Percentiles rank a stretch among this genome's conserved stretches.
Evolutionary conservation across 441 rosid species (phyloP).

Genomic region (Euphorbia celastroides): DNA sequence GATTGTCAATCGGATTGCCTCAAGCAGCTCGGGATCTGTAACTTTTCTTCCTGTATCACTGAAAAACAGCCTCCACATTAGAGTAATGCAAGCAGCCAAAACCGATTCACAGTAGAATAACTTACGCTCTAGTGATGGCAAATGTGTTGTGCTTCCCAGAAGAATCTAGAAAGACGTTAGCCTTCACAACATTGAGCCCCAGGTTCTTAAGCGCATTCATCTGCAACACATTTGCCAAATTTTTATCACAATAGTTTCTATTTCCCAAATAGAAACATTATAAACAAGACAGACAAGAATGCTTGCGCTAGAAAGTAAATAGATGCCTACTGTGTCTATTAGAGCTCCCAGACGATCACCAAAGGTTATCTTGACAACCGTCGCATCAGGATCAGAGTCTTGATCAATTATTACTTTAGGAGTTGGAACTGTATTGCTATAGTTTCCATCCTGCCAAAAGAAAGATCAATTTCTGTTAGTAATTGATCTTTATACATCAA

Average conservation of each 20-base stretch:
- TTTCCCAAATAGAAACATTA: neutral
- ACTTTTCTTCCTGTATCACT: slow-evolving; percentile 91
- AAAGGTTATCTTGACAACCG: slow-evolving; percentile 78
- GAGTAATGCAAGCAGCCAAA: slow-evolving; percentile 10
- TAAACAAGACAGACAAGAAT: slow-evolving; percentile 3
- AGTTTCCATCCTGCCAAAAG: slow-evolving; percentile 54
- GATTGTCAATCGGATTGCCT: slow-evolving; percentile 91
- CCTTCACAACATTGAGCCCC: slow-evolving; percentile 89
- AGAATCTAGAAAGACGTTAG: slow-evolving; percentile 86
- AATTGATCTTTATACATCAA: too few species aligned
- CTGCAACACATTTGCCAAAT: slow-evolving; percentile 36
- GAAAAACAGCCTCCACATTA: slow-evolving; percentile 26
- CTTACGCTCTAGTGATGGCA: slow-evolving; percentile 80
- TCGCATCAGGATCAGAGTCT: slow-evolving; percentile 92
- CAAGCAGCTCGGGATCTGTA: slow-evolving; percentile 91
- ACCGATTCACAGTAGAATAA: slow-evolving; percentile 11
- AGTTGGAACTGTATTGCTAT: slow-evolving; percentile 56
- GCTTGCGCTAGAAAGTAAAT: neutral
- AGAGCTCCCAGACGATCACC: slow-evolving; percentile 98
- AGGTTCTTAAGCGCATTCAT: slow-evolving; percentile 91
- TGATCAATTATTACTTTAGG: slow-evolving; percentile 92
- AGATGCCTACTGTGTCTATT: slow-evolving; percentile 65
- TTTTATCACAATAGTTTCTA: slow-evolving; percentile 12
- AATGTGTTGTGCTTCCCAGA: slow-evolving; percentile 96
- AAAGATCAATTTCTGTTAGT: too few species aligned